A percentile compares a stretch with the other conserved stretches of the same genome.
Evolutionary conservation across 345 rosid species (phyloP).

Genomic region (Anacardium occidentale): DNA sequence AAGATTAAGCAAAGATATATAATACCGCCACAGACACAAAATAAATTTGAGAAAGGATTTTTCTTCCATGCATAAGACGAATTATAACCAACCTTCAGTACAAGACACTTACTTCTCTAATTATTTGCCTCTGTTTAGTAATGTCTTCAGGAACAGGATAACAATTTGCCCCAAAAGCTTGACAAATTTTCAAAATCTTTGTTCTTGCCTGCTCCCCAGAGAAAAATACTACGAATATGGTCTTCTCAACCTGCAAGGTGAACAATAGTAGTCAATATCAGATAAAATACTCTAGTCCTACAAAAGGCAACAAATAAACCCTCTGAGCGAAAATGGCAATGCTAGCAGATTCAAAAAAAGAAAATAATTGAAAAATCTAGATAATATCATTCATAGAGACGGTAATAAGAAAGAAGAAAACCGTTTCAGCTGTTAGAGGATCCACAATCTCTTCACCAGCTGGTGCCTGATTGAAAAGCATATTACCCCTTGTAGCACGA

Average conservation of each 20-base stretch:
- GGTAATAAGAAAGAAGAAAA: conserved; percentile 30
- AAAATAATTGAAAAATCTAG: conserved; percentile 3
- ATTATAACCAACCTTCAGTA: conserved; percentile 15
- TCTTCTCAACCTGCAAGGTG: conserved; percentile 70
- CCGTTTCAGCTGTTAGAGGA: conserved; percentile 86
- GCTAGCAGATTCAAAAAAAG: neutral
- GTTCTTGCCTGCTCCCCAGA: conserved; percentile 96
- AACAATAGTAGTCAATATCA: conserved; percentile 18
- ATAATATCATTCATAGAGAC: conserved; percentile 8
- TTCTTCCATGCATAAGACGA: conserved; percentile 12
- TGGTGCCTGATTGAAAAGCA: conserved; percentile 94
- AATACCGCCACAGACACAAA: neutral
- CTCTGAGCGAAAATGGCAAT: neutral
- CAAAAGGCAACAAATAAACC: conserved; percentile 13
- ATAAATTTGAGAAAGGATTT: neutral
- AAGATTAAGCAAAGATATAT: neutral
- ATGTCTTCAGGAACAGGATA: conserved; percentile 93
- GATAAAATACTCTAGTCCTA: neutral
- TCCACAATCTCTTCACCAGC: conserved; percentile 90
- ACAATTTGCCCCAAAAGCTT: conserved; percentile 96
- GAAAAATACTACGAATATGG: conserved; percentile 86
- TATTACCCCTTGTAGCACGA: conserved; percentile 97
- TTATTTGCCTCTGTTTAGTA: conserved; percentile 82
- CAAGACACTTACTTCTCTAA: conserved; percentile 70
- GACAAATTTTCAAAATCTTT: conserved; percentile 84